These are phyloP conservation scores for Pilasporangium apinafurcum DNA, from an alignment of 352 stramenopile species.

Conservation along the genomic window DNA sequence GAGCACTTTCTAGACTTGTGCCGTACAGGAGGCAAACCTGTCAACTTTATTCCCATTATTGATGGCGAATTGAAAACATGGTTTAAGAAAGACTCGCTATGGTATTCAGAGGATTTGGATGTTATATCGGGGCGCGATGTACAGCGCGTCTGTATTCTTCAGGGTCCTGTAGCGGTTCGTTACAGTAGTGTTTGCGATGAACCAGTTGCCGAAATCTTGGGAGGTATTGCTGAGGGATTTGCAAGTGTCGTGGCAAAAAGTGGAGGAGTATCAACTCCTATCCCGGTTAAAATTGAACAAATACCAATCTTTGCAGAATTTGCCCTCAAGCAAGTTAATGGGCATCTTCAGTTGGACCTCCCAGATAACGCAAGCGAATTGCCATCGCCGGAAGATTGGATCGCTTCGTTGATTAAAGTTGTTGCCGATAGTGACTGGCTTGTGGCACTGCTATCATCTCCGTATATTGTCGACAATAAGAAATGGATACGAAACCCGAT, in stretches of 20 bases:
- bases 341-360: too few species aligned
- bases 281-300: too few species aligned
- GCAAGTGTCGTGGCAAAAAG: slow-evolving; percentile 25
- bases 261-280: slow-evolving; percentile 6
- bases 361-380: slow-evolving; percentile 11
- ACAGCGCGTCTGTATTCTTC: slow-evolving; percentile 76
- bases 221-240: slow-evolving; percentile 51
- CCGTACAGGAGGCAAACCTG: slow-evolving; percentile 75
- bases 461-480: slow-evolving; percentile 37
- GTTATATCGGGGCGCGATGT: slow-evolving; percentile 62
- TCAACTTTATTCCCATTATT: slow-evolving; percentile 83
- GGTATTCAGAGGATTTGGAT: slow-evolving; percentile 85
- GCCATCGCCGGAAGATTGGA: slow-evolving; percentile 31
- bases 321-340: too few species aligned
- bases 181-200: slow-evolving; percentile 71
- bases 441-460: slow-evolving; percentile 42
- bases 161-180: slow-evolving; percentile 67
- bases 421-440: slow-evolving; percentile 48
- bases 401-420: slow-evolving; percentile 23
- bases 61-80: slow-evolving; percentile 79
- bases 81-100: slow-evolving; percentile 89
- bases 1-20: slow-evolving; percentile 84
- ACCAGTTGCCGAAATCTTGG: slow-evolving; percentile 71
- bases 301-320: too few species aligned
- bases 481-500: slow-evolving; percentile 75